Evolutionary conservation across 2,329 filamentous ascomycete species (phyloP), one percentile per base, ranked within the genome.

Genomic region (Cryphonectria radicalis): DNA sequence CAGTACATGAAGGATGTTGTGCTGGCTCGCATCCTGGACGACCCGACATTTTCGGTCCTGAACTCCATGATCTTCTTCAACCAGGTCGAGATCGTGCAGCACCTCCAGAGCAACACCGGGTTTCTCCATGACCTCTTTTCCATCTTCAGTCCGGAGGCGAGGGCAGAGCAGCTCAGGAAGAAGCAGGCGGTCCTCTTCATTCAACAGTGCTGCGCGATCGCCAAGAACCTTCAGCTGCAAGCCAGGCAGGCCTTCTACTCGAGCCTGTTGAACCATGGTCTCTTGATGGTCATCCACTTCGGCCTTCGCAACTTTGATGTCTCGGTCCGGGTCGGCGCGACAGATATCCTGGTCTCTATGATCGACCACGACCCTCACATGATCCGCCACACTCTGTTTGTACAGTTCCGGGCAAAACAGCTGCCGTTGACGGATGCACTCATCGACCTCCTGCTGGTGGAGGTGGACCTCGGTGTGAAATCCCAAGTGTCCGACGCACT

Each of bases 1-100:
- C 95, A 97, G 78, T 99, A 99, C 79, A 87, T 99, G 69, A 99
- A 98, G 81, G 96, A 99, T 77, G 96, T 99, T n/a, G 95, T 98
- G 0, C 88, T 99, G 60, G 96, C 96, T 42, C 90, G 96, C 74
- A 98, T 99, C 74, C 87, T 99, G 73, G 96, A 99, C 81, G 96
- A 99, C 80, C 95, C 95, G 66, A 99, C 96, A 28, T 99, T 98
- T 81, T 97, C 94, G 35, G 95, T 98, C 37, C 90, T 99, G 74
- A 99, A 98, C 82, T 97, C 94, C 66, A 88, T 98, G 76, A 99
- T 99, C 76, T 99, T 98, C 84, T 99, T 97, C 86, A 96, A 98
- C 83, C 96, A 99, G 83, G 95, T 98, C 76, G 96, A 98, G 78
- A 98, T 99, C 78, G 92, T 99, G 66, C 93, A 95, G 78, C 93